phyloP scores from a whole-genome alignment of 2,329 filamentous ascomycete species.

The Fusarium praegraminearum region DNA sequence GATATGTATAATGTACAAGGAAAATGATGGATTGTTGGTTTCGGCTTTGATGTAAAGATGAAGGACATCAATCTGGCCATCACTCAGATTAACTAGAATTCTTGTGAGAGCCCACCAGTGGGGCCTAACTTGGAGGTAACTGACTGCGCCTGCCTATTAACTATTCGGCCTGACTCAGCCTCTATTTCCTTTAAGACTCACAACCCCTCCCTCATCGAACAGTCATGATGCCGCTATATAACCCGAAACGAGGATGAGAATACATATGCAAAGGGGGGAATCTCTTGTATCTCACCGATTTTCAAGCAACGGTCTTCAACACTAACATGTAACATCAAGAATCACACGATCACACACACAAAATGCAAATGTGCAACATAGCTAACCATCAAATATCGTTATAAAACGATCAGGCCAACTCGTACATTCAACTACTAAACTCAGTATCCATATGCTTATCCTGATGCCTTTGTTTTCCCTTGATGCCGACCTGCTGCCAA shows the following conservation, averaged over 20 bases:
- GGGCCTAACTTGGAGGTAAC: neutral
- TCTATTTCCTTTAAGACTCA: neutral
- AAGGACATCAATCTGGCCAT: conserved; percentile 12
- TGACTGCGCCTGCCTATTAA: neutral
- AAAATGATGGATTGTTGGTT: neutral
- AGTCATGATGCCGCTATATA: neutral
- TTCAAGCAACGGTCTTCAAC: neutral
- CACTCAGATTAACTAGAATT: conserved; percentile 2
- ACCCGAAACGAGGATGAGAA: neutral
- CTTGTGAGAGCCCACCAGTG: conserved; percentile 8
- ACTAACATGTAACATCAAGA: neutral
- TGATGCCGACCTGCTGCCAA: conserved; percentile 10
- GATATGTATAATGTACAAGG: neutral
- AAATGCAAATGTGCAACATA: conserved; percentile 11
- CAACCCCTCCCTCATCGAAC: neutral
- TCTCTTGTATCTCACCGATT: neutral
- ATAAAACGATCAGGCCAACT: conserved; percentile 38
- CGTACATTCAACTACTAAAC: conserved; percentile 45
- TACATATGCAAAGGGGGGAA: no score
- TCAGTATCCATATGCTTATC: conserved; percentile 43
- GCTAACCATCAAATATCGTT: conserved; percentile 33
- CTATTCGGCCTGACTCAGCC: conserved; percentile 46
- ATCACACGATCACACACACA: neutral
- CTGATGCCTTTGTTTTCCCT: conserved; percentile 20
- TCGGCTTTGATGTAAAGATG: conserved; percentile 1